phyloP scores from a whole-genome alignment of 148 eudicot genomes.

The Cornus florida region DNA sequence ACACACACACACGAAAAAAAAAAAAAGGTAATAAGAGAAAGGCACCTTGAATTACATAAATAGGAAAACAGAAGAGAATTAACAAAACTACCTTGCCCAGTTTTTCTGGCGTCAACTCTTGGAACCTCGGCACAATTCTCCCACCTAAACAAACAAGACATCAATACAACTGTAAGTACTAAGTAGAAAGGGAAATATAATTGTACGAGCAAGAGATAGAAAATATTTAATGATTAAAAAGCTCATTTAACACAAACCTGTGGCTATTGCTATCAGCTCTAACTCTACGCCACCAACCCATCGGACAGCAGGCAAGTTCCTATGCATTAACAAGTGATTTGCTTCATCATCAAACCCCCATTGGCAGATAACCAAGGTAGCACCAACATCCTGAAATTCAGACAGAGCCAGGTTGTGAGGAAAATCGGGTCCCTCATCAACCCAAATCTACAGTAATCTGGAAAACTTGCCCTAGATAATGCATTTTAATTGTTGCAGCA shows the following conservation, averaged over 20 bases:
- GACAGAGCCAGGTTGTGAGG: neutral
- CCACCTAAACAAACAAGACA: slow-evolving; percentile 58
- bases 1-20: neutral
- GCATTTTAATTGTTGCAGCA: neutral
- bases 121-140: slow-evolving; percentile 96
- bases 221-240: neutral
- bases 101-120: slow-evolving; percentile 91
- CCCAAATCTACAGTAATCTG: neutral
- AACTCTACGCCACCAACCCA: slow-evolving; percentile 99
- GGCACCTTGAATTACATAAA: neutral
- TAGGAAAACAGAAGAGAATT: neutral
- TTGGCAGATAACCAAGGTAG: slow-evolving; percentile 94
- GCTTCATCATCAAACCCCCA: slow-evolving; percentile 99
- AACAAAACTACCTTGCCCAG: slow-evolving; percentile 57
- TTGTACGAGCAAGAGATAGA: slow-evolving; percentile 6
- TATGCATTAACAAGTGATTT: slow-evolving; percentile 89
- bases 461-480: neutral
- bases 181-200: neutral
- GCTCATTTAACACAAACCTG: slow-evolving; percentile 47
- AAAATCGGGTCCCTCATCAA: neutral
- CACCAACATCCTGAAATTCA: slow-evolving; percentile 84
- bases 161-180: neutral
- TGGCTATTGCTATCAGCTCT: slow-evolving; percentile 95
- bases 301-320: slow-evolving; percentile 91
- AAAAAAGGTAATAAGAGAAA: neutral